Percentiles rank a stretch among this genome's conserved stretches.
phyloP scores from a whole-genome alignment of 1,284 basidiomycete genomes.

The Serendipita sp. region DNA sequence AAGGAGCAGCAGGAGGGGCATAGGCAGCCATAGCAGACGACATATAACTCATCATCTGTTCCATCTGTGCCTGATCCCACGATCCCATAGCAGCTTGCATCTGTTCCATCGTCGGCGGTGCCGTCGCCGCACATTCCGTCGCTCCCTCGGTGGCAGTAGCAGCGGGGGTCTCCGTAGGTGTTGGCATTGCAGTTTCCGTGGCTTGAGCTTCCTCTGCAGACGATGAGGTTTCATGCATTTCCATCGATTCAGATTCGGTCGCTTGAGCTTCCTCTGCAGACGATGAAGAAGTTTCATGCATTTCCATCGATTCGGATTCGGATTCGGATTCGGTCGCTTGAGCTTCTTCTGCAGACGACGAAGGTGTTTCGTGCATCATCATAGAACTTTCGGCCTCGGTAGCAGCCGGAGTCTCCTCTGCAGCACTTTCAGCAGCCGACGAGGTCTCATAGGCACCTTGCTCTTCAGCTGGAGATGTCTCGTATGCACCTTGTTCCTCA shows the following conservation, averaged over 20 bases:
- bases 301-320: no score
- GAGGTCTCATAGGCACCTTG: no score
- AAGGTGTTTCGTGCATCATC: no score
- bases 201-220: neutral
- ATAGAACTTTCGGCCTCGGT: no score
- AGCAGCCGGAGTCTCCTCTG: no score
- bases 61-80: neutral
- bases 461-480: no score
- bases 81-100: slow-evolving; percentile 3
- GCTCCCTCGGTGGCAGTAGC: neutral
- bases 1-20: neutral
- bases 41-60: neutral
- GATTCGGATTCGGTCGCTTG: neutral
- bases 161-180: neutral
- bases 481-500: no score
- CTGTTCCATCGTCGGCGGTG: neutral
- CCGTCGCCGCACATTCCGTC: neutral
- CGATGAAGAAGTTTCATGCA: neutral
- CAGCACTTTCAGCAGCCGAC: no score
- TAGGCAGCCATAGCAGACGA: neutral
- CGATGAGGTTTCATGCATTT: neutral
- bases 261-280: neutral
- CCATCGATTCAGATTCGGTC: neutral
- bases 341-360: neutral
- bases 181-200: neutral